Base-by-base conservation (phyloP, 2,329 filamentous ascomycete species). In the Aspergillus niger region DNA sequence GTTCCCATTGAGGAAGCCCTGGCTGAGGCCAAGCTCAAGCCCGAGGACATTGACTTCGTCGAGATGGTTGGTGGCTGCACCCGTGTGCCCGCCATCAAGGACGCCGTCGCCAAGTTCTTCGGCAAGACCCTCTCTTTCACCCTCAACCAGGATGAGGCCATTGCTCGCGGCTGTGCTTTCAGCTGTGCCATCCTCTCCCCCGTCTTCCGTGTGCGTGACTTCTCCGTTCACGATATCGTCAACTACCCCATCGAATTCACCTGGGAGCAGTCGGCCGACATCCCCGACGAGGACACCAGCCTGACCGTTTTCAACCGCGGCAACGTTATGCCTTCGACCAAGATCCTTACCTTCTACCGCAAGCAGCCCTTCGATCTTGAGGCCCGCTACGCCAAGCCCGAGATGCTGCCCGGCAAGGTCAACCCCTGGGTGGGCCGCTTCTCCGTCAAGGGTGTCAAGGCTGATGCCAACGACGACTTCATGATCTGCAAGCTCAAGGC, bases 401-500 rank as follows among this genome's bases (percentile, higher is more conserved):
- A 96, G 49, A 80, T 85, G 57, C 87, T 99, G 8, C 95, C 95
- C 17, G 92, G 93, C 72, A 96, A 94, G 84, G 84, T 89, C 64
- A 91, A 92, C 76, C 91, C 95, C 51, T 98, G 94, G 91, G 97
- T 99, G 69, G 95, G 95, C 59, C 89, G 92, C 66, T 99, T 99
- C 83, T 97, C 93, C 44, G 92, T 99, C 77, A 99, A 99, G 86
- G 91, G 91, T 49, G 94, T 99, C 74, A 93, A 97, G 85, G 90
- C 92, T 43, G 92, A 96, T 74, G 86, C 89, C 67, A 93, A 95
- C 76, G 91, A 96, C 62, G 95, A 98, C 76, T 99, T 98, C 79
- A 98, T 99, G 94, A 96, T 98, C 73, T 99, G 95, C 89, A 99
- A 99, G 84, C 89, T 99, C 64, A 98, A 98, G 86, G 94, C 95